Evolutionary conservation across 306 rosid genomes (phyloP), one percentile per base, ranked within the genome.

Genomic region (Ormosia emarginata): DNA sequence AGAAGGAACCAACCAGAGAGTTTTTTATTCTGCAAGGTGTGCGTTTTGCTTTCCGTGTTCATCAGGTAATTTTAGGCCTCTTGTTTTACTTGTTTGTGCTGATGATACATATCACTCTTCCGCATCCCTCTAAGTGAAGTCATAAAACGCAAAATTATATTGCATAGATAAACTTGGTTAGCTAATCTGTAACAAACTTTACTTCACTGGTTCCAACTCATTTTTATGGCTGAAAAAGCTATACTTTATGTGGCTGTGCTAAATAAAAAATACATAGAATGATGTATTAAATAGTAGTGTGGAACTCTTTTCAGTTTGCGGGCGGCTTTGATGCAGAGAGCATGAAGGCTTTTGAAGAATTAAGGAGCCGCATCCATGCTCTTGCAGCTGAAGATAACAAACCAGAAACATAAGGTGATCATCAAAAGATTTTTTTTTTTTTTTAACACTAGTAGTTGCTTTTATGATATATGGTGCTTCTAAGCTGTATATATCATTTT

Each of bases 331-430:
- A 92, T 61, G 89, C 91, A 65, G 94, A 92, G 76, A 94, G 94
- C 88, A 94, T 94, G 97, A 92, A 92, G 85, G 95, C 92, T 50
- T 94, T 94, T 33, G 98, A 94, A 89, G 97, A 92, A 83, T 91
- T 92, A 52, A 85, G 97, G 83, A 88, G 89, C 83, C 92, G 90
- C 5, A 84, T 88, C 67, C 55, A 56, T 49, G 5, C 86, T 70
- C 83, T 80, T 81, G 61, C 67, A 41, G 82, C 80, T 52, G 87
- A 71, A 74, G 91, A 89, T 61, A 88, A 71, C 55, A 82, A 81
- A 58, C 86, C 80, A 56, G 90, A 83, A 84, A 39, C 65, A 67
- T 87, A 83, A 79, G 43, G 44, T 44, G 39, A 80, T 33, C 47
- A 71, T 56, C 59, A 75, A 40, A 56, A 18, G 12, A 52, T 8